Evolutionary conservation across 2,329 filamentous ascomycete species (phyloP).

Genomic region (Coleophoma cylindrospora): DNA sequence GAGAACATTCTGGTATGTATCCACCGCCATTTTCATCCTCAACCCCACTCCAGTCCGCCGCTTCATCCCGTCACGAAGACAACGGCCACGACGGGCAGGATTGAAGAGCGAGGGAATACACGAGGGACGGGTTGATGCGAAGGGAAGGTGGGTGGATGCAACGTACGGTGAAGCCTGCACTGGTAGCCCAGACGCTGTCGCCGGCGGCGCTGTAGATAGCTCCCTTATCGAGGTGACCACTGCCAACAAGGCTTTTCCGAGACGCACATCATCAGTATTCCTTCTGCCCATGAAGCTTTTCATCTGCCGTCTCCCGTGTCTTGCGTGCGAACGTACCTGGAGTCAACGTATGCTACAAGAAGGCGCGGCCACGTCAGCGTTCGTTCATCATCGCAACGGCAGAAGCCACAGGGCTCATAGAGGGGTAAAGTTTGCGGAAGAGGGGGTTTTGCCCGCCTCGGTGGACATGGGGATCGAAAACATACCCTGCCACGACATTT

Average conservation of each 20-base stretch:
- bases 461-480: background rate
- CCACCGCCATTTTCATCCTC: too few species aligned
- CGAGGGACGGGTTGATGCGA: too few species aligned
- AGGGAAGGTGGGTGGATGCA: background rate
- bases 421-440: conserved; percentile 6
- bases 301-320: too few species aligned
- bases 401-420: background rate
- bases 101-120: too few species aligned
- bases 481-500: conserved; percentile 74
- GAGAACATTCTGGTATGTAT: too few species aligned
- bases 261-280: conserved; percentile 13
- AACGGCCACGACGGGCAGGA: too few species aligned
- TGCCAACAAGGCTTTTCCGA: conserved; percentile 66
- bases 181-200: conserved; percentile 74
- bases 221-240: conserved; percentile 75
- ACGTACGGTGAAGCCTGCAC: conserved; percentile 52
- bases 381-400: too few species aligned
- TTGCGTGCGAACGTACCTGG: conserved; percentile 40
- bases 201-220: conserved; percentile 79
- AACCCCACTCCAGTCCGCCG: too few species aligned
- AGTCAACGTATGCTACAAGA: conserved; percentile 52
- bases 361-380: background rate
- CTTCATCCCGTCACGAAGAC: too few species aligned
- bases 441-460: conserved; percentile 23
- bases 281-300: too few species aligned